Evolutionary conservation across 2,329 filamentous ascomycete species (phyloP), one percentile per base, ranked within the genome.

Genomic region (Fusarium drepaniforme): DNA sequence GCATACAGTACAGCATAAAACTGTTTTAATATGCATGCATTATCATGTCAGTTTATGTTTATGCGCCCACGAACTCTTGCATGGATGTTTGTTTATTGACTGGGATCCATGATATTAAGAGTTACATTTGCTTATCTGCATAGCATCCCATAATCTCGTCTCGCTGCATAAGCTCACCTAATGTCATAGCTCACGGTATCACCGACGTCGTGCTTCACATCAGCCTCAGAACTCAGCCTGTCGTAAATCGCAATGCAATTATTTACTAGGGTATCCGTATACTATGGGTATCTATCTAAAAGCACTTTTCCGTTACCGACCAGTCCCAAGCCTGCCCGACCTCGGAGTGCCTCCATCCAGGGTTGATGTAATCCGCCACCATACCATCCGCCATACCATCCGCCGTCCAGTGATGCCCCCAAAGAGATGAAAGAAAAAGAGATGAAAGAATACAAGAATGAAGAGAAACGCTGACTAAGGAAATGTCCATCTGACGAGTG

Each of bases 241-340:
- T 18, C 18, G 46, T 15, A 51, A 56, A 53, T 51, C 46, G 16
- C 28, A n/a, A 56, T 33, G 16, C 28, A n/a, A 56, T 33, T 56
- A 56, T 53, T 53, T 56, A 56, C 49, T 21, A 33, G 25, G 28
- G 8, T 49, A 46, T 16, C 44, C 21, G 46, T 51, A 53, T 40
- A 23, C 35, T 49, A 62, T 56, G 61, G 46, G 61, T 64, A 64
- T 64, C 61, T 64, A 64, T 49, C 40, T 33, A 18, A 33, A 28
- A 37, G 35, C 46, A 64, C 61, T 64, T 64, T 64, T 64, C 61
- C 49, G 16, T 64, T 64, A 37, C 61, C 61, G n/a, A 44, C 58
- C 58, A 44, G 58, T 61, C 38, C 37, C 49, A 56, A 56, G 49
- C 49, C 28, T 56, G 49, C 49, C 49, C 49, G 49, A 56, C 49